Evolutionary conservation across 805 yeast species (phyloP).

Genomic region (Blastobotrys robertii): DNA sequence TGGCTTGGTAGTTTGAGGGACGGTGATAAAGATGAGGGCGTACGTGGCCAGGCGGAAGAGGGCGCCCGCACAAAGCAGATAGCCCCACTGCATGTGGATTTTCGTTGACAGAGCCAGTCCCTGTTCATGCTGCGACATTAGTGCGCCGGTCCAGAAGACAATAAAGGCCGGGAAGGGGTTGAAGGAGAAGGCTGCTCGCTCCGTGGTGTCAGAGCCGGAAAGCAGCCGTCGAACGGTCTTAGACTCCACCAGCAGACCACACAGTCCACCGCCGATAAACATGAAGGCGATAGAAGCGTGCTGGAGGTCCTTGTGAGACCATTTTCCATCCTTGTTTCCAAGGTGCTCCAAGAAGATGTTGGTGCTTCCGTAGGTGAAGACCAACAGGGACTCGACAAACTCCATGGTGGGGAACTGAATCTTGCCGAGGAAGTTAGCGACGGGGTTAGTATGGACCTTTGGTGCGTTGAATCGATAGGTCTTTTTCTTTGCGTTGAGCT

Average conservation of each 20-base stretch:
- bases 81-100: conserved; percentile 91
- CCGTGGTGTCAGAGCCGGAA: conserved; percentile 7
- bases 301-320: conserved; percentile 87
- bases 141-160: conserved; percentile 90
- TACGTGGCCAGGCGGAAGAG: conserved; percentile 62
- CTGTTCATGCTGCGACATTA: conserved; percentile 93
- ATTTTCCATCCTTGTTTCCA: conserved; percentile 60
- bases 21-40: conserved; percentile 38
- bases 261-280: conserved; percentile 84
- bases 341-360: conserved; percentile 88
- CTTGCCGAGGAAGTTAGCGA: conserved; percentile 1
- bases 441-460: background rate
- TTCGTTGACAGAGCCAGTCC: conserved; percentile 66
- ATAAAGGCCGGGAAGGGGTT: conserved; percentile 93
- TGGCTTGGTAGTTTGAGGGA: conserved; percentile 33
- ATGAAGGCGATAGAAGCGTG: conserved; percentile 86
- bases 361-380: conserved; percentile 81
- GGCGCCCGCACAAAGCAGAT: conserved; percentile 71
- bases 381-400: conserved; percentile 66
- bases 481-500: background rate
- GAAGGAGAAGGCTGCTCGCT: conserved; percentile 46
- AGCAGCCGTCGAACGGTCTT: conserved; percentile 24
- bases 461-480: background rate
- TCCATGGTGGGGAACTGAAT: conserved; percentile 50
- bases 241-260: conserved; percentile 79